Percentiles rank a stretch among this genome's conserved stretches.
These are phyloP conservation scores for Nitzschia sp. DNA, from an alignment of 108 stramenopile species.

Conservation along the genomic window DNA sequence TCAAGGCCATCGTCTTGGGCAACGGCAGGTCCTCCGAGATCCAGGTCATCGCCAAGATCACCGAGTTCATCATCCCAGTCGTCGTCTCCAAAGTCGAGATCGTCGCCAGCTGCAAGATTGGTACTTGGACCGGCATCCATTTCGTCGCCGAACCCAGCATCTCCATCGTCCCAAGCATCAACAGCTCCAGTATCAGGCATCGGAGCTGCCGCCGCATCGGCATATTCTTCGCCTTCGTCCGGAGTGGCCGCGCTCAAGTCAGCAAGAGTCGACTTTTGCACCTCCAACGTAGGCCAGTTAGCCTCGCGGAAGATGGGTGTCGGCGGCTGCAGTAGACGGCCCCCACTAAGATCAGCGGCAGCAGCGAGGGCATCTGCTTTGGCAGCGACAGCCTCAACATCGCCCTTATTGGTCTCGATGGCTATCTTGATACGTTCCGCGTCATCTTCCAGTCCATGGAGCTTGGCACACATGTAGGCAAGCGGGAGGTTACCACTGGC, in stretches of 20 bases:
- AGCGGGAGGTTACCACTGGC: slow-evolving; percentile 91
- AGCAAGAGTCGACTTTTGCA: slow-evolving; percentile 85
- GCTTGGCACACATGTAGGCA: slow-evolving; percentile 90
- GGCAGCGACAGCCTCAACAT: slow-evolving; percentile 75
- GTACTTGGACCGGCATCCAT: slow-evolving; percentile 24
- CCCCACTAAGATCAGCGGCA: slow-evolving; percentile 41
- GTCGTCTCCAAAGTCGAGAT: slow-evolving; percentile 71
- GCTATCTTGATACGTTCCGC: slow-evolving; percentile 89
- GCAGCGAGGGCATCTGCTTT: slow-evolving; percentile 42
- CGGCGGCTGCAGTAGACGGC: slow-evolving; percentile 92
- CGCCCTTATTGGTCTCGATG: slow-evolving; percentile 85
- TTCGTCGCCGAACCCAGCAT: slow-evolving; percentile 47
- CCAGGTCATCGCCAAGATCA: slow-evolving; percentile 80
- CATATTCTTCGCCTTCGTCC: slow-evolving; percentile 66
- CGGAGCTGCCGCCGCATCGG: slow-evolving; percentile 45
- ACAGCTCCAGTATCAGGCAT: slow-evolving; percentile 46
- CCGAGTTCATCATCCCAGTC: slow-evolving; percentile 89
- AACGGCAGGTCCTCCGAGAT: slow-evolving; percentile 36
- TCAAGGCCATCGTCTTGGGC: slow-evolving; percentile 59
- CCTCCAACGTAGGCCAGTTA: slow-evolving; percentile 95
- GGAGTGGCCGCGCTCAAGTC: slow-evolving; percentile 70
- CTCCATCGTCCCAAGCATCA: slow-evolving; percentile 56
- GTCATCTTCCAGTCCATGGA: slow-evolving; percentile 92
- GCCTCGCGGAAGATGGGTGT: slow-evolving; percentile 90
- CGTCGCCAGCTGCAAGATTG: slow-evolving; percentile 54